Conservation (phyloP, 2,329 filamentous ascomycete species). For the Ophiocordyceps unilateralis region DNA sequence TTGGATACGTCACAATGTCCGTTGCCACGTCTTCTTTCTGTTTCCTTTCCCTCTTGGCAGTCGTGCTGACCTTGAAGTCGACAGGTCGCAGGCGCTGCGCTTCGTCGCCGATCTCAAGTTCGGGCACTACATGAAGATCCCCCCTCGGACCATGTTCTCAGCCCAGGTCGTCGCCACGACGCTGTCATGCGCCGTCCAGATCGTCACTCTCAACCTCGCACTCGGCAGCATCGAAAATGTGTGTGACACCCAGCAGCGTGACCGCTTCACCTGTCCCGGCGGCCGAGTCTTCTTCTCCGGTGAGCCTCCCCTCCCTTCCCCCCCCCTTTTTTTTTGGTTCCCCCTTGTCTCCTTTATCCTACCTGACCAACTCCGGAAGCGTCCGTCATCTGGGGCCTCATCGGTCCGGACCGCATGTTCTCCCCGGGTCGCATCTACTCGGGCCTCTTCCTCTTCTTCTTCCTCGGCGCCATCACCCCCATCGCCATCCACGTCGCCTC, state of each 20-base stretch:
- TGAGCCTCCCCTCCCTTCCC: slow-evolving; percentile 10
- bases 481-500: slow-evolving; percentile 31
- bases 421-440: slow-evolving; percentile 44
- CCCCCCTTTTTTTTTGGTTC: background rate
- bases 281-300: slow-evolving; percentile 46
- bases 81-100: slow-evolving; percentile 39
- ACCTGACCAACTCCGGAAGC: slow-evolving; percentile 16
- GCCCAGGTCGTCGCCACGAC: slow-evolving; percentile 49
- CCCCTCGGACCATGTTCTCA: slow-evolving; percentile 49
- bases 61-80: background rate
- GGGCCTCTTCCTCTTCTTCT: slow-evolving; percentile 41
- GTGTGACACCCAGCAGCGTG: slow-evolving; percentile 38
- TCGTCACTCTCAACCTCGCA: slow-evolving; percentile 45
- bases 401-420: slow-evolving; percentile 47
- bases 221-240: slow-evolving; percentile 44
- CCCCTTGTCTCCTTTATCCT: background rate
- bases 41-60: background rate
- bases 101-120: slow-evolving; percentile 53
- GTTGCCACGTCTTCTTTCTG: background rate
- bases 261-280: slow-evolving; percentile 46
- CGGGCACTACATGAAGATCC: slow-evolving; percentile 58
- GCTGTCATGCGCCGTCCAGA: slow-evolving; percentile 48
- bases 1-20: slow-evolving; percentile 42
- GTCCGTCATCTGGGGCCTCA: slow-evolving; percentile 50
- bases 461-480: slow-evolving; percentile 34